Evolutionary conservation across 306 rosid species (phyloP), one percentile per base, ranked within the genome.

Genomic region (Fagus sylvatica): DNA sequence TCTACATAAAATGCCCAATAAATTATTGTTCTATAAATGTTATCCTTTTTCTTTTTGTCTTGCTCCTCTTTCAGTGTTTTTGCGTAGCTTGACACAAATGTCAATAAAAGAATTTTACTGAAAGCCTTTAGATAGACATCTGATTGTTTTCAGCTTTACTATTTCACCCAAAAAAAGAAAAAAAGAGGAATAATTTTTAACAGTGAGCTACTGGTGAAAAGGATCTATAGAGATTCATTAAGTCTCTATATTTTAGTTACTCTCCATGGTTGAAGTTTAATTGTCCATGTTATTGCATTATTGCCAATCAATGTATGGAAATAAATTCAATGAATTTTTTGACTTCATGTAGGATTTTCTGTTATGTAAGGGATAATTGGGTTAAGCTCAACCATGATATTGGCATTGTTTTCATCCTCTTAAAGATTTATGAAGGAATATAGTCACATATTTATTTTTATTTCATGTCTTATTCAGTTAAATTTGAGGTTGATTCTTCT

Each of bases 401-500:
- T 15, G 11, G 15, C 15, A 15, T 46, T 10, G 36, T 57, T 28
- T 0, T 57, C 13, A 9, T 28, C 36, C 64, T 57, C 36, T 30
- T 22, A 22, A 56, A 22, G 15, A 57, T 57, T 28, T 57, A 57
- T 57, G 64, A 28, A 28, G 64, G 2, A 28, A 1, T 10, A 3
- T 8, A 32, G 12, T 57, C 36, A 9, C 64, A 9, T 57, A 19
- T 57, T 22, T 57, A 28, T 57, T 57, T 28, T 9, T 57, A 42
- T 41, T 75, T 51, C 53, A 43, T 37, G 1, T 22, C 40, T 34
- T 46, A 36, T 48, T 49, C 19, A 9, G 19, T 42, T 40, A 81
- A 42, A 74, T 49, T 40, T 73, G 49, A 55, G 78, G 74, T 57
- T 67, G 62, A 55, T 64, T 75, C 42, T 74, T 64, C 33, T 54